Evolutionary conservation across 768 basidiomycete genomes (phyloP), one percentile per base, ranked within the genome.

Genomic region (Auricularia auricula-judae): DNA sequence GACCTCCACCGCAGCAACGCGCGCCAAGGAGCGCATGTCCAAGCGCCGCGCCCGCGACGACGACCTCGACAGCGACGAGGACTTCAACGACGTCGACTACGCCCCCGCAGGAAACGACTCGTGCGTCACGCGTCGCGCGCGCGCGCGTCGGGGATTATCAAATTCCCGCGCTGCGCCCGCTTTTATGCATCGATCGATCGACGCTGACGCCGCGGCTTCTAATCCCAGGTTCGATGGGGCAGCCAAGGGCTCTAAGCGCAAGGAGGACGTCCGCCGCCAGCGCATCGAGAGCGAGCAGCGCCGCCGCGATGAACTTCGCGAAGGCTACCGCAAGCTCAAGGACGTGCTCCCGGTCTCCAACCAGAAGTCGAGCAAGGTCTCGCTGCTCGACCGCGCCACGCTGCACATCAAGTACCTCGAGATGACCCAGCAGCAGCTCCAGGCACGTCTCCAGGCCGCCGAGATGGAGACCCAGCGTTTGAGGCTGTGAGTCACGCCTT

Each of bases 261-360:
- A 59, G 56, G 91, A 93, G 80, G 89, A 90, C 64, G 90, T 93
- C 71, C 89, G 91, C 73, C 86, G 86, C 73, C 91, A 93, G 79
- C 89, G 91, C 76, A 93, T 93, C 79, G 91, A 93, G 81, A 92
- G 91, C 33, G 91, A 93, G 80, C 90, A 95, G 80, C 81, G 92
- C 69, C 84, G 93, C 69, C 85, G 93, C 44, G 92, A 95, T 71
- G 93, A 96, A 77, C 89, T 96, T 73, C 82, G 93, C 64, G 93
- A 96, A 65, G 93, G 91, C 66, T 96, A 95, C 77, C 84, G 87
- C 70, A 84, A 88, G 65, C 86, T 96, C 78, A 93, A 92, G 84
- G 89, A 92, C 71, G 88, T 87, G 64, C 86, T 96, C 70, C 93
- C 93, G 35, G 81, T 87, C 66, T 89, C 88, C 59, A 93, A 92